These are phyloP conservation scores for Paecilomyces variotii DNA, from an alignment of 2,329 filamentous ascomycete species.

Conservation along the genomic window DNA sequence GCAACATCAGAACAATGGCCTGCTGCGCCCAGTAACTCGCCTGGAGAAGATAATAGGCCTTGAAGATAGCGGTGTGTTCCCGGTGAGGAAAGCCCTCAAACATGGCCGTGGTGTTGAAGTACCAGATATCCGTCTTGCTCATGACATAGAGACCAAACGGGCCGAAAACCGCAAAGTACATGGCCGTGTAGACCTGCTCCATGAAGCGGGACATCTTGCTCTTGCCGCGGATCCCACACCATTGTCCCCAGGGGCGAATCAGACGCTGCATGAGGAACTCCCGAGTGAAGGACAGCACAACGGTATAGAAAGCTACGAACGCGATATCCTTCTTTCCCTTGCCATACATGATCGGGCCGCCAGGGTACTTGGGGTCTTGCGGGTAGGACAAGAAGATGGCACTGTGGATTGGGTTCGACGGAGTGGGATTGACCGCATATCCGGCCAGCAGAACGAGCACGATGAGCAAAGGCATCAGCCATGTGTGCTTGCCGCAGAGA, in stretches of 20 bases:
- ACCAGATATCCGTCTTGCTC: slow-evolving; percentile 86
- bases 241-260: slow-evolving; percentile 66
- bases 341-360: slow-evolving; percentile 61
- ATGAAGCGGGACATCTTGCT: slow-evolving; percentile 86
- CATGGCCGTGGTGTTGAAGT: slow-evolving; percentile 87
- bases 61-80: slow-evolving; percentile 72
- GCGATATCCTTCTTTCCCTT: slow-evolving; percentile 82
- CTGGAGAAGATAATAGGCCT: slow-evolving; percentile 93
- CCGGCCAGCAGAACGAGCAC: slow-evolving; percentile 54
- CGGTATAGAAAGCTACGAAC: slow-evolving; percentile 80
- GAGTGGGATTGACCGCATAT: slow-evolving; percentile 68
- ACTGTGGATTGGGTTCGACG: slow-evolving; percentile 68
- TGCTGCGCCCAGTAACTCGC: slow-evolving; percentile 95
- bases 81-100: slow-evolving; percentile 81
- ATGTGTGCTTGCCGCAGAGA: slow-evolving; percentile 46
- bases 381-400: slow-evolving; percentile 89
- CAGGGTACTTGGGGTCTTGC: slow-evolving; percentile 47
- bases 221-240: slow-evolving; percentile 59
- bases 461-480: slow-evolving; percentile 62
- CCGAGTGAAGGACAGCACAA: slow-evolving; percentile 85
- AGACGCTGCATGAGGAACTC: slow-evolving; percentile 94
- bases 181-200: slow-evolving; percentile 90
- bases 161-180: slow-evolving; percentile 79
- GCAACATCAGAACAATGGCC: slow-evolving; percentile 75
- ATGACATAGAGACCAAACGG: slow-evolving; percentile 85